A percentile compares a stretch with the other conserved stretches of the same genome.
phyloP scores from a whole-genome alignment of 441 rosid species.

The Pelargonium cotyledonis region DNA sequence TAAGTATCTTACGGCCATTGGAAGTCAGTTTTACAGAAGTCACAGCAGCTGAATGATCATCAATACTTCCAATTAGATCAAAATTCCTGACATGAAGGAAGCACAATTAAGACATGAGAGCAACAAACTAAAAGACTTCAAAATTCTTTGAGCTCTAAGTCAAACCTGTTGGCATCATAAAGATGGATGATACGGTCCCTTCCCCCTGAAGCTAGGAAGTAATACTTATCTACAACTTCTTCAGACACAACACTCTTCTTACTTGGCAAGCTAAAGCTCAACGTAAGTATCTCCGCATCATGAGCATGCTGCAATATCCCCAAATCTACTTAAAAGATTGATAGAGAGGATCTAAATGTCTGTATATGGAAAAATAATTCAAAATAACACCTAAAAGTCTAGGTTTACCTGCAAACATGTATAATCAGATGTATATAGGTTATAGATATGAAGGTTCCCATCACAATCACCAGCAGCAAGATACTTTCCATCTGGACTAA shows the following conservation, averaged over 20 bases:
- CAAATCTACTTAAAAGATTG: slow-evolving; percentile 5
- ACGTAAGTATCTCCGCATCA: slow-evolving; percentile 68
- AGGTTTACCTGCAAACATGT: slow-evolving; percentile 50
- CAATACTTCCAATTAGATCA: slow-evolving; percentile 51
- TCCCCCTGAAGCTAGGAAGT: slow-evolving; percentile 74
- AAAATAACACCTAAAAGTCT: slow-evolving; percentile 15
- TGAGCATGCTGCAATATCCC: slow-evolving; percentile 51
- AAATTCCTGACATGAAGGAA: slow-evolving; percentile 54
- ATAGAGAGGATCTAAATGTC: background rate
- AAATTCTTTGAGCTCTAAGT: slow-evolving; percentile 16
- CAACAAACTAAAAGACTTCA: slow-evolving; percentile 22
- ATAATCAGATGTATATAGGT: slow-evolving; percentile 55
- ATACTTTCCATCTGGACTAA: slow-evolving; percentile 73
- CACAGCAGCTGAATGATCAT: slow-evolving; percentile 73
- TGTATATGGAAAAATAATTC: background rate
- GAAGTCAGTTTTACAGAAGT: slow-evolving; percentile 61
- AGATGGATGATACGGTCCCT: slow-evolving; percentile 65
- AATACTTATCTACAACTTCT: slow-evolving; percentile 33
- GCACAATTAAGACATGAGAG: slow-evolving; percentile 19
- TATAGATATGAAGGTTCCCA: slow-evolving; percentile 82
- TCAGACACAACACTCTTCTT: slow-evolving; percentile 29
- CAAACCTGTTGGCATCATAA: slow-evolving; percentile 68
- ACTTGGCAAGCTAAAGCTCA: slow-evolving; percentile 61
- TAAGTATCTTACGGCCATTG: slow-evolving; percentile 52
- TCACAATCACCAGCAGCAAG: slow-evolving; percentile 78